Evolutionary conservation across 2,329 filamentous ascomycete species (phyloP), one percentile per base, ranked within the genome.

Genomic region (Microthyrium microscopicum): DNA sequence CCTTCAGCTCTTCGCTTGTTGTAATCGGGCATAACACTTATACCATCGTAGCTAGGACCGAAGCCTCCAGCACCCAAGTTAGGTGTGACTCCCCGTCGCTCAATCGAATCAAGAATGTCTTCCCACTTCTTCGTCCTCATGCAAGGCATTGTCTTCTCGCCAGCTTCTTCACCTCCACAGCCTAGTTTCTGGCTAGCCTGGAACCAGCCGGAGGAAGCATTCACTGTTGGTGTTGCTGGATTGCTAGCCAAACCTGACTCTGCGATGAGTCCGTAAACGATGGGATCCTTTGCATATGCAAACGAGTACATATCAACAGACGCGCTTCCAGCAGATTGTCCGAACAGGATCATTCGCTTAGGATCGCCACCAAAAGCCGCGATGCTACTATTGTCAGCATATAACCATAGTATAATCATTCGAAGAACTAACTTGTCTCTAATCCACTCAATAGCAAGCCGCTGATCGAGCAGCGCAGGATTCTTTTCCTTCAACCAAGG

Each of bases 351-450:
- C 15, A 66, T 62, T 15, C 48, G 48, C 2, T 46, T 29, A 2
- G 57, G n/a, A n/a, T n/a, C n/a, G n/a, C n/a, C n/a, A n/a, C n/a
- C n/a, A n/a, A n/a, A n/a, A n/a, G n/a, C n/a, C 6, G 43, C 54
- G 16, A 69, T 62, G 42, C n/a, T n/a, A n/a, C n/a, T n/a, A n/a
- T 70, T 66, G 26, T 58, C 51, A 3, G 52, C 35, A 4, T 8
- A 9, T 29, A 7, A 15, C 15, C 7, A 11, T 15, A 8, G 13
- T 29, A 8, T 7, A 7, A 29, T 8, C 26, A 8, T 29, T 7
- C n/a, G 22, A 8, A 31, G 8, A 12, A 30, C 31, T 16, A 7
- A 33, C 19, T 35, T 35, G 26, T 35, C 33, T 8, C 33, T 11
- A 15, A 20, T 28, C 33, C 33, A 35, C 18, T 35, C 33, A 19